Evolutionary conservation across 163 green algal species (phyloP), one percentile per base, ranked within the genome.

Genomic region (Scenedesmus sp.): DNA sequence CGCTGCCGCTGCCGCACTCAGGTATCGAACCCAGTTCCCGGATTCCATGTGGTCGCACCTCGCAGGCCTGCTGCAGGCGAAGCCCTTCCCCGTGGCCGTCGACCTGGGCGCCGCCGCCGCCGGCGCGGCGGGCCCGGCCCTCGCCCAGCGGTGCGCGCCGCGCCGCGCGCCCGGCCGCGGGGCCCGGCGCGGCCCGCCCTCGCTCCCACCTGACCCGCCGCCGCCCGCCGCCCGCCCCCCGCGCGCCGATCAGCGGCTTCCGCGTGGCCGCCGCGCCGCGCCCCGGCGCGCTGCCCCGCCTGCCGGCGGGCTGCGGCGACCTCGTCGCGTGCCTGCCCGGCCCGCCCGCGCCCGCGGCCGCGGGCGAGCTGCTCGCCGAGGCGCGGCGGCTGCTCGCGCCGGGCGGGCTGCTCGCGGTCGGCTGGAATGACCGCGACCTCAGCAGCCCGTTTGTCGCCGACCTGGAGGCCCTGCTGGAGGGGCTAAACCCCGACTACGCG

Each of bases 211-310:
- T n/a, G n/a, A n/a, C n/a, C n/a, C n/a, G n/a, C n/a, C n/a, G n/a
- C n/a, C n/a, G n/a, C n/a, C n/a, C n/a, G n/a, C n/a, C n/a, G n/a
- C n/a, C n/a, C n/a, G n/a, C n/a, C n/a, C n/a, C n/a, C n/a, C n/a
- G n/a, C n/a, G n/a, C n/a, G n/a, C n/a, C n/a, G n/a, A n/a, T n/a
- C 42, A 72, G 63, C 31, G 64, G 64, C 26, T 74, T 74, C 64
- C 64, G 45, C 15, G 64, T 74, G 54, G 44, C 64, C 22, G 64
- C 45, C 15, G 64, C 34, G 2, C 22, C 47, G 24, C 64, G 45
- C 4, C 64, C 64, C 29, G 45, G 64, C 10, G 22, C 45, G 45
- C 36, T 0, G 53, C 13, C 45, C 24, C 45, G 45, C 39, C 64
- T 74, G 26, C 64, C 64, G 28, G 45, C 64, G 47, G 64, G 45